Evolutionary conservation across 768 basidiomycete species (phyloP).

Genomic region (Collybiopsis luxurians): DNA sequence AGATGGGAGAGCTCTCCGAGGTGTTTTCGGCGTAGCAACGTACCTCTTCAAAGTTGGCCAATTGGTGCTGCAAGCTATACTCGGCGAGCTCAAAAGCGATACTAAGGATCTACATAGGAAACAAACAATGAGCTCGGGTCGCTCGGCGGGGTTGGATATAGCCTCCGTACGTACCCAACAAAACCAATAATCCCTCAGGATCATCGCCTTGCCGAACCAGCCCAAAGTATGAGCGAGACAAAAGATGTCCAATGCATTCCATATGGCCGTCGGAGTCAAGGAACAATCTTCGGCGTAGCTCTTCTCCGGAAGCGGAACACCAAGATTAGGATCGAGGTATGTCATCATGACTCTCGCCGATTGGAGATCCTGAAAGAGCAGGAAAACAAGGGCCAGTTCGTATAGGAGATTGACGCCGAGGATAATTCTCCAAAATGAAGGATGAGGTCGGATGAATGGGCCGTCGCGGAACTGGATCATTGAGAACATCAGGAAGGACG

Average conservation of each 20-base stretch:
- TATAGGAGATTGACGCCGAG: conserved; percentile 83
- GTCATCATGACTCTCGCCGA: conserved; percentile 80
- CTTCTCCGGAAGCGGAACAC: conserved; percentile 76
- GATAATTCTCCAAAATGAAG: conserved; percentile 80
- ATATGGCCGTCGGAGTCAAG: conserved; percentile 58
- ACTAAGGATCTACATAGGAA: conserved; percentile 62
- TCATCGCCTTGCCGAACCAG: conserved; percentile 91
- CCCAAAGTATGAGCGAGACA: conserved; percentile 83
- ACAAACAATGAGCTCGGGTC: background rate
- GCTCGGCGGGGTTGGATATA: conserved; percentile 2
- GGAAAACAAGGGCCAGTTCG: conserved; percentile 77
- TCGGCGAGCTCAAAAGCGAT: conserved; percentile 88
- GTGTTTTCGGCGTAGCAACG: no score
- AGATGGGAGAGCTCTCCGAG: no score
- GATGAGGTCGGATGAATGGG: conserved; percentile 85
- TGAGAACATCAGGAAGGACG: conserved; percentile 75
- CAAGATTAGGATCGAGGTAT: conserved; percentile 69
- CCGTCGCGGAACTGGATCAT: conserved; percentile 90
- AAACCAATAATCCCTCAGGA: conserved; percentile 91
- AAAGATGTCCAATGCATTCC: conserved; percentile 85
- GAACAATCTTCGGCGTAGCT: conserved; percentile 82
- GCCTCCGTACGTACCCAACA: conserved; percentile 67
- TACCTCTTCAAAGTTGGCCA: conserved; percentile 88
- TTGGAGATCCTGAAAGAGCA: conserved; percentile 81
- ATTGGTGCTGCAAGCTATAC: conserved; percentile 83